phyloP scores from a whole-genome alignment of 2,329 filamentous ascomycete species.

The Periconia macrospinosa region DNA sequence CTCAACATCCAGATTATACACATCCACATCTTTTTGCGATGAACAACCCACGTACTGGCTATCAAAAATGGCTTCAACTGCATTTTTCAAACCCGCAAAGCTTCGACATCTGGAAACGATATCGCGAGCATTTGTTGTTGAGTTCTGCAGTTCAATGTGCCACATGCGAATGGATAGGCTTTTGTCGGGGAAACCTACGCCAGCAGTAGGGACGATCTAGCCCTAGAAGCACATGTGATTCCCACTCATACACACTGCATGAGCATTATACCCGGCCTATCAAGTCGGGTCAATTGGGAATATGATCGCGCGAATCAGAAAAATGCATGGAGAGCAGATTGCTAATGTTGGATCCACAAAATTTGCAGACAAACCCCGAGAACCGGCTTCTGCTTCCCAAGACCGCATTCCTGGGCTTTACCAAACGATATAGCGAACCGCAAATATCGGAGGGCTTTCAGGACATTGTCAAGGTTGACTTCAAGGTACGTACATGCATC shows the following conservation, averaged over 20 bases:
- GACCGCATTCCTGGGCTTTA: conserved; percentile 78
- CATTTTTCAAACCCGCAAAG: neutral
- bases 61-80: too few species aligned
- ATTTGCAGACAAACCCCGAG: conserved; percentile 76
- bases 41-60: too few species aligned
- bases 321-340: neutral
- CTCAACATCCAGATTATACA: conserved; percentile 1
- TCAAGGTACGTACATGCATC: conserved; percentile 55
- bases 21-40: neutral
- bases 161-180: neutral
- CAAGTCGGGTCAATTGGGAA: too few species aligned
- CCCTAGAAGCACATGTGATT: neutral
- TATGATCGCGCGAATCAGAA: neutral
- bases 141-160: neutral
- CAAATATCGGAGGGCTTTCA: conserved; percentile 76
- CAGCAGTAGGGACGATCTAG: neutral
- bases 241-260: neutral
- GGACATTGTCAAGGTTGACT: conserved; percentile 75
- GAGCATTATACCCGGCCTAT: neutral
- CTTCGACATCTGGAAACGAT: neutral
- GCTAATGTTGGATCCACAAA: neutral
- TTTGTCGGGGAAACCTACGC: neutral
- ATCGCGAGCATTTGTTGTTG: conserved; percentile 5
- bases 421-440: conserved; percentile 72
- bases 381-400: conserved; percentile 71